A percentile compares a stretch with the other conserved stretches of the same genome.
Conservation (phyloP, 2,329 filamentous ascomycete species). For the Xylariaceae sp. region DNA sequence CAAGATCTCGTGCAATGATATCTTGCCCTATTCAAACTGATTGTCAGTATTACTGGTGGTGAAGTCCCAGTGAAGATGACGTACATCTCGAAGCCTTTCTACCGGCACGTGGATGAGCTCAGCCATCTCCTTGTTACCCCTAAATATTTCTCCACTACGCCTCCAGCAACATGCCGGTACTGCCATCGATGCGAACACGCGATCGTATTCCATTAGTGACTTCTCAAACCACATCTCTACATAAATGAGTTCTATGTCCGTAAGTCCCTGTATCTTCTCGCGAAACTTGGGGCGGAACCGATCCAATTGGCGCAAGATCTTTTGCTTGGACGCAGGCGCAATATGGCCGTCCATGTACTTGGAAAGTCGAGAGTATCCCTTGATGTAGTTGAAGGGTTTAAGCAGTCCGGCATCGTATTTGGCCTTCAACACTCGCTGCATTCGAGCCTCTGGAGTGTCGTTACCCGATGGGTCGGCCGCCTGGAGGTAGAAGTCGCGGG, state of each 20-base stretch:
- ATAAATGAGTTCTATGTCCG: slow-evolving; percentile 87
- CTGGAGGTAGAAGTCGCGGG: slow-evolving; percentile 92
- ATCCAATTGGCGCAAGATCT: slow-evolving; percentile 87
- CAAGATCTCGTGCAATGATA: slow-evolving; percentile 92
- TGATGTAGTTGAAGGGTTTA: slow-evolving; percentile 97
- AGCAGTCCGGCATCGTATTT: slow-evolving; percentile 95
- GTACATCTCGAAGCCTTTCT: slow-evolving; percentile 82
- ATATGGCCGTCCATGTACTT: slow-evolving; percentile 91
- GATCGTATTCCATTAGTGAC: slow-evolving; percentile 95
- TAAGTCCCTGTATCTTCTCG: slow-evolving; percentile 87
- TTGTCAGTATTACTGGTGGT: slow-evolving; percentile 7
- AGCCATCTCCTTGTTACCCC: slow-evolving; percentile 98
- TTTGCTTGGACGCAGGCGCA: slow-evolving; percentile 75
- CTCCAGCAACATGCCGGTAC: slow-evolving; percentile 97
- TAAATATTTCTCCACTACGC: slow-evolving; percentile 92
- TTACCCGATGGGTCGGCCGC: slow-evolving; percentile 88
- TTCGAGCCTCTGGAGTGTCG: slow-evolving; percentile 84
- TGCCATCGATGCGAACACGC: slow-evolving; percentile 98
- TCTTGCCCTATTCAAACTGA: slow-evolving; percentile 64
- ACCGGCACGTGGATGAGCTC: slow-evolving; percentile 91
- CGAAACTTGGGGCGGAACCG: slow-evolving; percentile 93
- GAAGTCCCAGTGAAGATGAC: slow-evolving; percentile 34
- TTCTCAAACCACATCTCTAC: slow-evolving; percentile 99
- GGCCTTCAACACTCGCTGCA: slow-evolving; percentile 88
- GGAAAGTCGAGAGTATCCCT: slow-evolving; percentile 85